Percentiles rank a stretch among this genome's conserved stretches.
phyloP scores from a whole-genome alignment of 2,329 filamentous ascomycete genomes.

The Botrytis elliptica region DNA sequence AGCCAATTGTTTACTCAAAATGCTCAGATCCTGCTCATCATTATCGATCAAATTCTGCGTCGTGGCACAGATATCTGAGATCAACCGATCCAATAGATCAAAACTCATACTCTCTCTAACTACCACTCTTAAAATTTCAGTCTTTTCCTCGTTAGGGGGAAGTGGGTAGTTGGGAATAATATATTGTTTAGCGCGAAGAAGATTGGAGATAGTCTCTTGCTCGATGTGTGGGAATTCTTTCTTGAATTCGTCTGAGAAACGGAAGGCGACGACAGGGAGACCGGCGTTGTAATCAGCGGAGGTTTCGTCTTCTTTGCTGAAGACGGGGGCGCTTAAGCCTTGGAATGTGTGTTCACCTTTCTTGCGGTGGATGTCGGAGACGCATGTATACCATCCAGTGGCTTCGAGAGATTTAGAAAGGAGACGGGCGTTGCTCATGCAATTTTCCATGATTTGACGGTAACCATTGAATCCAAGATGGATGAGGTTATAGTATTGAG shows the following conservation, averaged over 20 bases:
- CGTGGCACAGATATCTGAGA: slow-evolving; percentile 58
- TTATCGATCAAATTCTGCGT: slow-evolving; percentile 57
- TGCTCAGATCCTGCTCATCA: slow-evolving; percentile 47
- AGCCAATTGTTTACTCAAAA: slow-evolving; percentile 39
- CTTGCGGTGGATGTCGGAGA: slow-evolving; percentile 64
- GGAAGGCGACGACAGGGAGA: slow-evolving; percentile 67
- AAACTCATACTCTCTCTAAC: slow-evolving; percentile 66
- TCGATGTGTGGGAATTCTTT: slow-evolving; percentile 60
- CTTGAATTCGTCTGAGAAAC: slow-evolving; percentile 60
- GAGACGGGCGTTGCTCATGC: slow-evolving; percentile 61
- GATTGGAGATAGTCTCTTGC: slow-evolving; percentile 61
- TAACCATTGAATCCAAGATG: slow-evolving; percentile 68
- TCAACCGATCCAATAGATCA: slow-evolving; percentile 63
- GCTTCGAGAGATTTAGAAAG: slow-evolving; percentile 62
- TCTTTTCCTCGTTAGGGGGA: slow-evolving; percentile 59
- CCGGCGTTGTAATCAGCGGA: slow-evolving; percentile 63
- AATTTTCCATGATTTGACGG: slow-evolving; percentile 64
- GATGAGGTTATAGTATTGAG: slow-evolving; percentile 72
- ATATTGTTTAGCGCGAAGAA: slow-evolving; percentile 65
- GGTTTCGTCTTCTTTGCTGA: slow-evolving; percentile 48
- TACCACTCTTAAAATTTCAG: slow-evolving; percentile 66
- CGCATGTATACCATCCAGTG: slow-evolving; percentile 64
- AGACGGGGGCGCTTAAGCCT: slow-evolving; percentile 37
- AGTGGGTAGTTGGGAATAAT: slow-evolving; percentile 71
- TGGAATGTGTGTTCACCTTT: slow-evolving; percentile 46